Base-by-base conservation (phyloP, 805 yeast genomes). In the Kockiozyma suomiensis region DNA sequence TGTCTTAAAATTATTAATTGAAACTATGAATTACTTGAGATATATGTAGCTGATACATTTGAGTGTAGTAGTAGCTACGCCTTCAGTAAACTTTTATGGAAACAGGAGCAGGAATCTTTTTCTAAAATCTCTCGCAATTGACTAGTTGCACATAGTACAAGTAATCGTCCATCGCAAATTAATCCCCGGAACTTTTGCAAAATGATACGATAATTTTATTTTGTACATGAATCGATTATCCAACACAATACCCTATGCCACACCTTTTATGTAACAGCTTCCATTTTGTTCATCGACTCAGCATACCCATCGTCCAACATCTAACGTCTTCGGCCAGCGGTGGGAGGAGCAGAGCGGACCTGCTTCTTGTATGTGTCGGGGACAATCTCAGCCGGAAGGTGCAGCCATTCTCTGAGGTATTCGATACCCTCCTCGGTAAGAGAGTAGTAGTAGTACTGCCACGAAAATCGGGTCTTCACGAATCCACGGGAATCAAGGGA, bases 391-490 rank as follows among this genome's bases (percentile, higher is more conserved):
- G 89, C 96, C 83, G 99, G 99, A 76, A 94, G 86, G 87, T 92
- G 91, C 81, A 94, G 88, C 90, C 91, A 94, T 79, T 90, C 91
- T 84, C 97, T 89, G 78, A 94, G 88, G 88, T 84, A 94, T 78
- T 91, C 97, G 71, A 94, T 93, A 87, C 99, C 99, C 82, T 90
- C 97, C 79, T 94, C 98, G 79, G 98, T 94, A 79, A 94, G 88
- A 85, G 99, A 90, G 96, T 94, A 94, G 96, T 94, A 94, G 85
- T 94, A 94, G 87, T 90, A 90, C 87, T 92, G 97, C 99, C 99
- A 94, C 77, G 98, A 93, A 88, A 93, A 94, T 84, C 91, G 98
- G 75, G 99, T 94, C 90, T 93, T 91, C 82, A 94, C 98, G 87
- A 77, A 94, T 80, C 99, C 99, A 82, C 88, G 90, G 69, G 99